Conservation (phyloP, 148 eudicot genomes). For the Camellia granthamiana region DNA sequence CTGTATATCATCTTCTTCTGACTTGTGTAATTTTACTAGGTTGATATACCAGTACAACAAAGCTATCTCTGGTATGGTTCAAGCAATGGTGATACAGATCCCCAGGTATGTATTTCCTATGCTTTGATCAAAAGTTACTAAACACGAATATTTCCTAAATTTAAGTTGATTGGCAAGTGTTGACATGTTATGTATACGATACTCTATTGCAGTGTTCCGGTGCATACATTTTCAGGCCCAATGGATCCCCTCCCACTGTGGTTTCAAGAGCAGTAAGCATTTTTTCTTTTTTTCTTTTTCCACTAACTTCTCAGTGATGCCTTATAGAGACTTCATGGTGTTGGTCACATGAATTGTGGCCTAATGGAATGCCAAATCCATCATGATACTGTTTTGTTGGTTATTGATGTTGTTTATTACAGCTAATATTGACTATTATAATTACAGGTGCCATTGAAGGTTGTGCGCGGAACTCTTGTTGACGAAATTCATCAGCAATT, state of each 20-base stretch:
- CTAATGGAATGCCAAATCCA: background rate
- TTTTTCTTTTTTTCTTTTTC: background rate
- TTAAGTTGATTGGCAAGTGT: background rate
- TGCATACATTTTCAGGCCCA: slow-evolving; percentile 76
- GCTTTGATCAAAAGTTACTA: background rate
- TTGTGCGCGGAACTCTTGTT: slow-evolving; percentile 67
- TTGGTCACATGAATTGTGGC: background rate
- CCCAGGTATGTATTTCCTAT: slow-evolving; percentile 40
- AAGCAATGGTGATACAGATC: slow-evolving; percentile 32
- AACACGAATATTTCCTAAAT: background rate
- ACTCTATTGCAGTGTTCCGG: slow-evolving; percentile 60
- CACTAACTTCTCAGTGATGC: slow-evolving; percentile 3
- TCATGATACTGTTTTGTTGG: background rate
- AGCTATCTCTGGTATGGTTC: slow-evolving; percentile 60
- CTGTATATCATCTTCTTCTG: background rate
- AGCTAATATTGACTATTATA: background rate
- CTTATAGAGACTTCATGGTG: background rate
- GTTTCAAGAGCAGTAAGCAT: slow-evolving; percentile 54
- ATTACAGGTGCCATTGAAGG: slow-evolving; percentile 51
- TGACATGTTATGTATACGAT: slow-evolving; percentile 1
- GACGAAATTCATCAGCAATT: slow-evolving; percentile 84
- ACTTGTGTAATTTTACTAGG: slow-evolving; percentile 35
- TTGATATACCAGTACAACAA: slow-evolving; percentile 63
- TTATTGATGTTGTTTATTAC: background rate
- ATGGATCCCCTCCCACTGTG: slow-evolving; percentile 35